Base-by-base conservation (phyloP, 2,329 filamentous ascomycete species). In the Fusarium sp. region DNA sequence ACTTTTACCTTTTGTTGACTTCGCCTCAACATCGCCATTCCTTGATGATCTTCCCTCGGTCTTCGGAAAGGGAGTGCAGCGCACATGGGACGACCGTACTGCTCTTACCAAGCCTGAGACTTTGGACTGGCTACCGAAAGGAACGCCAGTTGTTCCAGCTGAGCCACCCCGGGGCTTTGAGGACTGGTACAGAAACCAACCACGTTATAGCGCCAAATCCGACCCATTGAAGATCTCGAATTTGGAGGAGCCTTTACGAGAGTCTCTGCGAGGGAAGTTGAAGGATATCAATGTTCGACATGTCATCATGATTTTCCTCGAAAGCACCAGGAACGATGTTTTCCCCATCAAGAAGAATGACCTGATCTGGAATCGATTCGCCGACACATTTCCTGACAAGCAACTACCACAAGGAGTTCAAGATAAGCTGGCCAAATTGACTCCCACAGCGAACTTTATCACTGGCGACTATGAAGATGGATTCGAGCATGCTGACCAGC, bases 291-390 rank as follows among this genome's bases (percentile, higher is more conserved):
- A 77, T 11, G 80, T 84, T 55, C 81, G 81, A 47, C 81, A 84
- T 57, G 74, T 84, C 6, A 70, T 84, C 13, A 63, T 83, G n/a
- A 55, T 84, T 3, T 77, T 81, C n/a, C 73, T 84, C 3, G 82
- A 84, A 56, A 83, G 81, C 42, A 83, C 81, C 0, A 77, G 82
- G 20, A 79, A 79, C 5, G 82, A 84, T 50, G 77, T 83, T 4
- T 84, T 83, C 28, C 82, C 82, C 0, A 67, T 84, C 28, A 82
- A 82, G 37, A 80, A 80, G 57, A 73, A 77, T 2, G 80, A 78
- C 7, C 62, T 80, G 36, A 79, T 83, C 18, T 80, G 77, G 65
- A 72, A 80, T 6, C 77, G 77, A 2, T 74, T 80, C 1, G 65
- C 72, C 4, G 67, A 76, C 3, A 80, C 80, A 2, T 76, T 74